Percentiles rank a stretch among this genome's conserved stretches.
Evolutionary conservation across 1,284 basidiomycete species (phyloP).

Genomic region (Microbotryomycetes sp.): DNA sequence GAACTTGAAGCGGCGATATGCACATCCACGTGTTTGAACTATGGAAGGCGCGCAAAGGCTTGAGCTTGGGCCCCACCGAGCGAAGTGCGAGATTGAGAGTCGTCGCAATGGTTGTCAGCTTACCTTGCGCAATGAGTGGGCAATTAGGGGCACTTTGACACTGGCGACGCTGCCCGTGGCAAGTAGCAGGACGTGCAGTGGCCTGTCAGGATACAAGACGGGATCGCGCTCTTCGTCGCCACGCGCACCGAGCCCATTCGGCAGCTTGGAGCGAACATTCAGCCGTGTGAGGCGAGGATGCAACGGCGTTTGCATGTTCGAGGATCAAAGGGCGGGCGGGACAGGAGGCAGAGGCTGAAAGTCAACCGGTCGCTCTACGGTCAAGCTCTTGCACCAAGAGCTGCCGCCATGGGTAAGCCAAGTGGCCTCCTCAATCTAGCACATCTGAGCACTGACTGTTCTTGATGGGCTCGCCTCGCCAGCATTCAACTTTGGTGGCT

Average conservation of each 20-base stretch:
- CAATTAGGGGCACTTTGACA: constrained; percentile 85
- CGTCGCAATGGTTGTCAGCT: too few species aligned
- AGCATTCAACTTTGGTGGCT: constrained; percentile 30
- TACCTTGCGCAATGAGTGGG: constrained; percentile 63
- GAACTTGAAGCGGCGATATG: constrained; percentile 75
- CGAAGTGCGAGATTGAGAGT: constrained; percentile 14
- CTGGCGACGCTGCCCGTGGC: constrained; percentile 90
- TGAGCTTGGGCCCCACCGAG: neutral
- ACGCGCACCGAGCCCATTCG: constrained; percentile 28
- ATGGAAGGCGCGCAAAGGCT: neutral
- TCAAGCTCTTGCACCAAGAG: too few species aligned
- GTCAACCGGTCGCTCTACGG: too few species aligned
- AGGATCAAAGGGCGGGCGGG: too few species aligned
- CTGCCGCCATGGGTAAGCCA: too few species aligned
- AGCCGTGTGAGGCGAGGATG: too few species aligned
- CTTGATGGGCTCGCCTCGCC: too few species aligned
- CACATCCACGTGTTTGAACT: constrained; percentile 68
- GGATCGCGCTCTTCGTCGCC: constrained; percentile 29
- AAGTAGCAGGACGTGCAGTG: constrained; percentile 65
- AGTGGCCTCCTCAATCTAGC: too few species aligned
- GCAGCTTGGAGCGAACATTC: constrained; percentile 11
- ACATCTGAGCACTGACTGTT: neutral
- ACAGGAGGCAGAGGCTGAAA: too few species aligned
- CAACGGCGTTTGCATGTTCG: too few species aligned
- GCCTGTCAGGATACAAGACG: constrained; percentile 25